These are phyloP conservation scores for Fusarium buharicum DNA, from an alignment of 2,329 filamentous ascomycete genomes.

Conservation along the genomic window DNA sequence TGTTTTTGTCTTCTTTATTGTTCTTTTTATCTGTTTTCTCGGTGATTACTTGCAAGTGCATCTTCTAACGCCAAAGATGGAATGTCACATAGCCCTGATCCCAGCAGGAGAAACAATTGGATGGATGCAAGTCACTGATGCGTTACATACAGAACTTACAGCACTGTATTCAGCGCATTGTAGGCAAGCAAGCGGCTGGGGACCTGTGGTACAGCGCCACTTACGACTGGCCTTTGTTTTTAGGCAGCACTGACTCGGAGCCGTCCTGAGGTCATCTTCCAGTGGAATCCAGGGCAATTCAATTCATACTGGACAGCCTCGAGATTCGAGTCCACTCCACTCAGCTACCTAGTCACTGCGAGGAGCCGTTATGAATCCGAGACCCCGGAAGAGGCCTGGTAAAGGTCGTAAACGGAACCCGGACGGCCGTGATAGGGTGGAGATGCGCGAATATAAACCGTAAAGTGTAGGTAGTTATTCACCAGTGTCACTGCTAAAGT, in stretches of 20 bases:
- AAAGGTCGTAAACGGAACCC: conserved; percentile 23
- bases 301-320: background rate
- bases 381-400: conserved; percentile 16
- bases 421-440: conserved; percentile 45
- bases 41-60: background rate
- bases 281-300: conserved; percentile 32
- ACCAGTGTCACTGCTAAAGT: conserved; percentile 31
- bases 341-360: conserved; percentile 3
- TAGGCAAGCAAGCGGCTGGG: conserved; percentile 3
- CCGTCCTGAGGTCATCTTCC: conserved; percentile 10
- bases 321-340: conserved; percentile 6
- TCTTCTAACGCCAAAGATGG: conserved; percentile 1
- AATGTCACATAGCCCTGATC: background rate
- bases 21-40: background rate
- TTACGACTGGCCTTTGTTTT: background rate
- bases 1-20: background rate
- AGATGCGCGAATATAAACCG: conserved; percentile 53
- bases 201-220: background rate
- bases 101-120: background rate
- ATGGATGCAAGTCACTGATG: conserved; percentile 11
- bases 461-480: conserved; percentile 14
- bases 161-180: conserved; percentile 6
- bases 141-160: conserved; percentile 4
- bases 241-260: conserved; percentile 24
- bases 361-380: conserved; percentile 33